These are phyloP conservation scores for Pleurotus salmoneostramineus DNA, from an alignment of 768 basidiomycete genomes.

Conservation along the genomic window DNA sequence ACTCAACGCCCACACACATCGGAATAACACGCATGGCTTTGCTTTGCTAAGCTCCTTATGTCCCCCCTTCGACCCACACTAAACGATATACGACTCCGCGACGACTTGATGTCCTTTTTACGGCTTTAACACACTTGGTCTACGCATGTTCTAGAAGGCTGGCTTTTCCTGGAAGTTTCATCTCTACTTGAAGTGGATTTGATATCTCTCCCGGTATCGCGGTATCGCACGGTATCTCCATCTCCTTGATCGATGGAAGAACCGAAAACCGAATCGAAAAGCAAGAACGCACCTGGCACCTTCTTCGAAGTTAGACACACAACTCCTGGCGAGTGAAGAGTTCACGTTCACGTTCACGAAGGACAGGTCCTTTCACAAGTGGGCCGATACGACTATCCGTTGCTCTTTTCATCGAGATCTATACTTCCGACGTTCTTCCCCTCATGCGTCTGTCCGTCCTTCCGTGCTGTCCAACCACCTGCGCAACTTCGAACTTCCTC, in stretches of 20 bases:
- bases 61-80: conserved; percentile 5
- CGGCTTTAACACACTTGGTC: too few species aligned
- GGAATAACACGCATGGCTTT: neutral
- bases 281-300: too few species aligned
- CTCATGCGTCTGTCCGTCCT: too few species aligned
- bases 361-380: too few species aligned
- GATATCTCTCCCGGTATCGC: conserved; percentile 21
- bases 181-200: conserved; percentile 14
- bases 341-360: too few species aligned
- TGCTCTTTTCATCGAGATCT: neutral
- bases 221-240: conserved; percentile 31
- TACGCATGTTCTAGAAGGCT: too few species aligned
- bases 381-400: neutral
- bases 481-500: too few species aligned
- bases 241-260: conserved; percentile 48
- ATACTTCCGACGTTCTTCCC: neutral
- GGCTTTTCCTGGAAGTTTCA: conserved; percentile 7
- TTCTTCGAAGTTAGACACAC: too few species aligned
- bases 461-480: too few species aligned
- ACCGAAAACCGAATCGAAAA: too few species aligned
- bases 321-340: conserved; percentile 7
- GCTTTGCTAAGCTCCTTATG: conserved; percentile 7
- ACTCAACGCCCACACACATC: neutral
- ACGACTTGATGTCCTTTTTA: conserved; percentile 21
- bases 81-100: conserved; percentile 15